These are phyloP conservation scores for Malassezia nana DNA, from an alignment of 1,284 basidiomycete species.

Conservation along the genomic window DNA sequence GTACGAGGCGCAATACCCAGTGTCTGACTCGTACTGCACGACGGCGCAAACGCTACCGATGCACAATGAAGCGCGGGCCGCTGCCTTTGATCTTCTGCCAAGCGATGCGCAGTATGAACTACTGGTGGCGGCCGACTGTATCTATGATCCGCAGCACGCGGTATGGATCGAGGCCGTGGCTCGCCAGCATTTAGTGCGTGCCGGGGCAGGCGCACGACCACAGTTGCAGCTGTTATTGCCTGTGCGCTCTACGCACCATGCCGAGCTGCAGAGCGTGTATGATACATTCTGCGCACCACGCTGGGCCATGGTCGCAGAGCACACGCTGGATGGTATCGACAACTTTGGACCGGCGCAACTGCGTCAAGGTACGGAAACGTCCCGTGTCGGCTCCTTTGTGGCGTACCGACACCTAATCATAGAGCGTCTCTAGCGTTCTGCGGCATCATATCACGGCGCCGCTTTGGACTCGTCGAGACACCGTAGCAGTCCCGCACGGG, in stretches of 20 bases:
- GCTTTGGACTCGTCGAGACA: not conserved
- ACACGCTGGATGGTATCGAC: not conserved
- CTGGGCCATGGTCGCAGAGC: not conserved
- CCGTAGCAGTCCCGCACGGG: not conserved
- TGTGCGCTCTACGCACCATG: constrained; percentile 26
- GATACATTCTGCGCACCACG: constrained; percentile 19
- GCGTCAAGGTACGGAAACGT: not conserved
- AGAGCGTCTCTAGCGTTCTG: not conserved
- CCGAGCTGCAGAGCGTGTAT: constrained; percentile 33
- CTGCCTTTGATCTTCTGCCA: not conserved
- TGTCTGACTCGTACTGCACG: constrained; percentile 9
- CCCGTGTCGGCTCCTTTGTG: not conserved
- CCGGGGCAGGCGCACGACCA: not conserved
- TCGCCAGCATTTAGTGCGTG: constrained; percentile 16
- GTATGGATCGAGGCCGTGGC: constrained; percentile 37
- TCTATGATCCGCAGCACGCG: constrained; percentile 38
- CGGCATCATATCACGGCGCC: not conserved
- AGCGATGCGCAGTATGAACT: constrained; percentile 21
- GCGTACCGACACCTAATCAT: constrained; percentile 7
- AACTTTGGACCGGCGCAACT: constrained; percentile 10
- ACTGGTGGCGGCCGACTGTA: constrained; percentile 38
- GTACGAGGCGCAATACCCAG: not conserved
- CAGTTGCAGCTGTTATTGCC: constrained; percentile 34
- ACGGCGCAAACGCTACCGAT: constrained; percentile 29
- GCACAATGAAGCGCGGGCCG: not conserved